Evolutionary conservation across 768 basidiomycete genomes (phyloP).

Genomic region (Wakefieldia striispora): DNA sequence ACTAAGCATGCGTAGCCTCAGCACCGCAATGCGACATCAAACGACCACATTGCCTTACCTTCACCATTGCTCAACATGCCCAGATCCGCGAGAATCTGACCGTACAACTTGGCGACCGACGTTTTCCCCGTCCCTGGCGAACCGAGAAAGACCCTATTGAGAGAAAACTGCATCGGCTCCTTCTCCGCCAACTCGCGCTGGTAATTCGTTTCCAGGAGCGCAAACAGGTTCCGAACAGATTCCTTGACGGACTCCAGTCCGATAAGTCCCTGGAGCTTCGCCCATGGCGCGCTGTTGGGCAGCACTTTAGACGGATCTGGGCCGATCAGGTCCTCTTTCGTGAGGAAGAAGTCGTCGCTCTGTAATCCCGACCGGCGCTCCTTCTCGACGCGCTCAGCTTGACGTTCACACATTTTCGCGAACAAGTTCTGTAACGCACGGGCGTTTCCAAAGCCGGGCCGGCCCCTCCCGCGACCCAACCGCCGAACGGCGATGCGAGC

Average conservation of each 20-base stretch:
- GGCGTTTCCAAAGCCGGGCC: constrained; percentile 67
- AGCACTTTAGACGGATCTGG: constrained; percentile 56
- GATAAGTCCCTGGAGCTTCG: constrained; percentile 48
- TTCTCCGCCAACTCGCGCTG: constrained; percentile 56
- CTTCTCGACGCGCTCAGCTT: constrained; percentile 47
- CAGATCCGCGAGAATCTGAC: constrained; percentile 59
- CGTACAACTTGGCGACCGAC: constrained; percentile 67
- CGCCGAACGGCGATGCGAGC: constrained; percentile 57
- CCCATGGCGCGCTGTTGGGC: constrained; percentile 48
- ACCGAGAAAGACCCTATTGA: constrained; percentile 68
- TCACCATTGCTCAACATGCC: constrained; percentile 70
- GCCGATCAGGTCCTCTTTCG: constrained; percentile 60
- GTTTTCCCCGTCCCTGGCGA: constrained; percentile 75
- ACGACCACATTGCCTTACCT: constrained; percentile 39
- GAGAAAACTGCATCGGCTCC: constrained; percentile 49
- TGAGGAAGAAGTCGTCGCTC: constrained; percentile 53
- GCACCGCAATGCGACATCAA: not conserved
- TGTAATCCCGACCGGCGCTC: constrained; percentile 39
- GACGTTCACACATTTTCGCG: constrained; percentile 46
- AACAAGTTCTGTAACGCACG: constrained; percentile 58
- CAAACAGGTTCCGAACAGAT: constrained; percentile 48
- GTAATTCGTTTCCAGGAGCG: constrained; percentile 53
- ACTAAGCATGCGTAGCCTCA: constrained; percentile 36
- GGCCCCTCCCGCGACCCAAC: constrained; percentile 57
- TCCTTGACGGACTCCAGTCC: constrained; percentile 61